phyloP scores from a whole-genome alignment of 805 yeast species.

The Lipomyces sp. region DNA sequence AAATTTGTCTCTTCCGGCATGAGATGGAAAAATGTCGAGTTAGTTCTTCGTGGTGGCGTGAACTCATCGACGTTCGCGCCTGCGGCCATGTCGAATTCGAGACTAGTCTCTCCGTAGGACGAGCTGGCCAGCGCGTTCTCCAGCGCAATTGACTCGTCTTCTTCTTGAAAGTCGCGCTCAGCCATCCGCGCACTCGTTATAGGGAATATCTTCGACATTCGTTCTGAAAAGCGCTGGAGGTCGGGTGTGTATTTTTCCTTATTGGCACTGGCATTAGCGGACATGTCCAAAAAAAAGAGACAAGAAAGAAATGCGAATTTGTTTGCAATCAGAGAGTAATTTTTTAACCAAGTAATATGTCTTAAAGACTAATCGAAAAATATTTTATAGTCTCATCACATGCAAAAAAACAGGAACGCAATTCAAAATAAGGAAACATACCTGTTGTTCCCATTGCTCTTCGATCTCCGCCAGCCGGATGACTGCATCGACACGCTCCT shows the following conservation, averaged over 20 bases:
- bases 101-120: neutral
- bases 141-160: neutral
- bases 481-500: constrained; percentile 88
- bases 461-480: constrained; percentile 66
- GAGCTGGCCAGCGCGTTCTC: neutral
- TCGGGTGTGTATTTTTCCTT: constrained; percentile 54
- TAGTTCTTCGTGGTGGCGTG: constrained; percentile 51
- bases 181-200: constrained; percentile 42
- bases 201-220: constrained; percentile 81
- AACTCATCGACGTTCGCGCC: constrained; percentile 17
- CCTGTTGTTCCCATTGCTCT: constrained; percentile 55
- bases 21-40: constrained; percentile 91
- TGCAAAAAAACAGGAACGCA: neutral
- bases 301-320: neutral
- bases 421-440: constrained; percentile 44
- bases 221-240: constrained; percentile 53
- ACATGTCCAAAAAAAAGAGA: neutral
- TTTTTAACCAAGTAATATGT: constrained; percentile 55
- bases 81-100: neutral
- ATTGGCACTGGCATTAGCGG: neutral
- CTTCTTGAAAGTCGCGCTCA: neutral
- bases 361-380: constrained; percentile 85
- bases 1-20: constrained; percentile 94
- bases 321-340: constrained; percentile 39
- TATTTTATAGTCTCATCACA: constrained; percentile 48